Base-by-base conservation (phyloP, 352 stramenopile genomes). In the Globisporangium takayamanum region DNA sequence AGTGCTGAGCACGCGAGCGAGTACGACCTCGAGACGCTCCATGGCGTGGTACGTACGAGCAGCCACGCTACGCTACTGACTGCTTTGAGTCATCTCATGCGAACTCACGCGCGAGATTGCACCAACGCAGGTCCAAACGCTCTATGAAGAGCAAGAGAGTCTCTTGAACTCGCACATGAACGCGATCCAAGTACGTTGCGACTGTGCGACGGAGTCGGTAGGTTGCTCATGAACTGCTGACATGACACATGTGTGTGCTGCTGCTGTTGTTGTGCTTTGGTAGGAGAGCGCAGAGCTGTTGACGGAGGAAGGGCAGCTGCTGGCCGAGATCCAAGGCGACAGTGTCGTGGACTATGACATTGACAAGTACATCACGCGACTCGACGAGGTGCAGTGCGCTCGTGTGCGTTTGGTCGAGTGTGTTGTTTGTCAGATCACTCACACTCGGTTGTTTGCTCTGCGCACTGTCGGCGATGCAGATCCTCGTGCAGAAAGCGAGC, bases 161-260 rank as follows among this genome's bases (percentile, higher is more conserved):
- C 68, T 99, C 37, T 70, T 99, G 46, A 98, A 98, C 55, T 70
- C 91, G 18, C 97, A 99, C 76, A 99, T 99, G 95, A 94, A 76
- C 46, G 88, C 91, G 36, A 98, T 98, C 61, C 90, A 97, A 79
- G 89, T 95, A 63, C 12, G 53, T 50, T 20, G 16, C 1, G 10
- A 22, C 2, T 18, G 44, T 22, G 25, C n/a, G 42, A 25, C 22
- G n/a, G 18, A 20, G 39, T 6, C 28, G 20, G 61, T 25, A 41
- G 20, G 20, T 6, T 67, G 33, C 14, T 50, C 3, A 20, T 36
- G 16, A 39, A 1, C 20, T 5, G 33, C 49, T 20, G 41, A 52
- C 16, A 37, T 48, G 42, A 3, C 26, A 58, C 10, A 52, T 33
- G 11, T 18, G n/a, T 14, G 16, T 16, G 5, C 28, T 47, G 42